These are phyloP conservation scores for Exophiala phaeomuriformis DNA, from an alignment of 2,329 filamentous ascomycete genomes.

Conservation along the genomic window DNA sequence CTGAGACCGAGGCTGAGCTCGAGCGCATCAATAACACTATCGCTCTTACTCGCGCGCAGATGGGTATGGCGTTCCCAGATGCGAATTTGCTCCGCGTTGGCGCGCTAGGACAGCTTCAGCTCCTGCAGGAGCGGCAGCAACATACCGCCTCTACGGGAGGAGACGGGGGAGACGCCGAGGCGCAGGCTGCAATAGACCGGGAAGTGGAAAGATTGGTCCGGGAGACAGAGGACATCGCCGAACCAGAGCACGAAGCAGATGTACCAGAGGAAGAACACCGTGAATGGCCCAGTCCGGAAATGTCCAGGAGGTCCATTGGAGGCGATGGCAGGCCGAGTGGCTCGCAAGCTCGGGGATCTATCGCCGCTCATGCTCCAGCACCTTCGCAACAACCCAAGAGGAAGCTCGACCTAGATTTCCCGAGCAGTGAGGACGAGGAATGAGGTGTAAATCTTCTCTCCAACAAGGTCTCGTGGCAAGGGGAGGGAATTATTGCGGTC, in stretches of 20 bases:
- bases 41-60: constrained; percentile 34
- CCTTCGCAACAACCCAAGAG: constrained; percentile 26
- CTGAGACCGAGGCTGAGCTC: constrained; percentile 14
- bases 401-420: constrained; percentile 38
- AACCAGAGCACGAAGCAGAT: constrained; percentile 38
- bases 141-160: neutral
- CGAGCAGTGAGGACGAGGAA: constrained; percentile 42
- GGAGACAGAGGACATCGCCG: constrained; percentile 46
- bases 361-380: neutral
- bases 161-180: constrained; percentile 44
- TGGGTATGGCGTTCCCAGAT: constrained; percentile 41
- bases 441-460: neutral
- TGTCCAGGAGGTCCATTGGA: constrained; percentile 5
- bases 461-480: neutral
- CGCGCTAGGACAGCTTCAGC: constrained; percentile 40
- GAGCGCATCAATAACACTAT: constrained; percentile 32
- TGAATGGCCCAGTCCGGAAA: constrained; percentile 27
- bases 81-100: constrained; percentile 41
- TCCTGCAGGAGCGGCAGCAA: constrained; percentile 48
- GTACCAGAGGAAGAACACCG: constrained; percentile 7
- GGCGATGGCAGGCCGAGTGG: neutral
- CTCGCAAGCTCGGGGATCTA: neutral
- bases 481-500: too few relatives aligned
- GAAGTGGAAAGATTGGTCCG: constrained; percentile 42
- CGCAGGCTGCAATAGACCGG: constrained; percentile 34